Base-by-base conservation (phyloP, 371 early-diverging fungal species). In the Zychaea mexicana region DNA sequence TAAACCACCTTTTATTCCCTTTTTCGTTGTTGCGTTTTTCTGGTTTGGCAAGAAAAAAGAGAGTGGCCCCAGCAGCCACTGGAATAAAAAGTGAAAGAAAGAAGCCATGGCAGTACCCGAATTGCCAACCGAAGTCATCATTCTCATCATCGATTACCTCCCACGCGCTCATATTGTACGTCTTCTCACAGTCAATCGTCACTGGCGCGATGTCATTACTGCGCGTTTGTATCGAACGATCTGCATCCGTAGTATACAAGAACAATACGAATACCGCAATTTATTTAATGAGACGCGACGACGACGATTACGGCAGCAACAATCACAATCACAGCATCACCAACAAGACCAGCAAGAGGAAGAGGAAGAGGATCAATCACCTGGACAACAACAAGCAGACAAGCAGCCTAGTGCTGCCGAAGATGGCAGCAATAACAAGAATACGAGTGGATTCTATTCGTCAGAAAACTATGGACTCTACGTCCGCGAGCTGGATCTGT, bases 251-350 rank as follows among this genome's bases (percentile, higher is more conserved):
- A 58, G 28, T 22, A 2, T 38, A 8, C 52, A 30, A 15, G 65
- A 65, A 1, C 52, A 36, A 21, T 65, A 52, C 26, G 47, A 56
- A 15, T 65, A 65, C 53, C 53, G 59, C 2, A 65, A 65, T 49
- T 45, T 65, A 36, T 65, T 65, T 30, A 39, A 46, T 30, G 65
- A 65, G 30, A 65, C 65, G 38, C 65, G 65, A 19, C 63, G 63
- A 30, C 26, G 53, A 30, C 59, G 59, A 52, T 30, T 47, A 47
- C 19, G 28, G 49, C 28, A 15, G 31, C 32, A 53, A 28, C 36
- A 32, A 31, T n/a, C n/a, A 2, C 42, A 42, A n/a, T 15, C 4
- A 42, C 33, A 42, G n/a, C 7, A 42, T 13, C 42, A 3, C 7
- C 0, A 42, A 42, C 6, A n/a, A n/a, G 42, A 42, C 15, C 36